Conservation (phyloP, 176 grass and related monocot species). For the Rhynchospora pubera region DNA sequence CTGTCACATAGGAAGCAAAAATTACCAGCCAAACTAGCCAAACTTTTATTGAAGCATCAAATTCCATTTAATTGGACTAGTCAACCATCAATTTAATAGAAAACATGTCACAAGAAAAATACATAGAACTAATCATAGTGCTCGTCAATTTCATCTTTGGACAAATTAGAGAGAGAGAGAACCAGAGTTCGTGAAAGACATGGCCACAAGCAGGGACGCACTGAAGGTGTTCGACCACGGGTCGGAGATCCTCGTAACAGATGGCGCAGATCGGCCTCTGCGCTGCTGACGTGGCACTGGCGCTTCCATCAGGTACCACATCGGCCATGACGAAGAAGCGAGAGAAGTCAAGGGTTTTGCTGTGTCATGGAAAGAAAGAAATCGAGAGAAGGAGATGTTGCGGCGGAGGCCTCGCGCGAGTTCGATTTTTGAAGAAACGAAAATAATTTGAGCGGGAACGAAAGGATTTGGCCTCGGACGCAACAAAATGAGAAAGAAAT, state of each 20-base stretch:
- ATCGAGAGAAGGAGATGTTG: neutral
- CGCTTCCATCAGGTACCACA: neutral
- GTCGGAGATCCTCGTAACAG: slow-evolving; percentile 93
- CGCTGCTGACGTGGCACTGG: slow-evolving; percentile 8
- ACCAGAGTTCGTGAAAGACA: slow-evolving; percentile 98
- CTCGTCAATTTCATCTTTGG: neutral
- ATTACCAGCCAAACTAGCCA: neutral
- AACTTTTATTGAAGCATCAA: neutral
- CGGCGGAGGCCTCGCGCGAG: neutral
- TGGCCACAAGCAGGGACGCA: slow-evolving; percentile 85
- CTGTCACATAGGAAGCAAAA: neutral
- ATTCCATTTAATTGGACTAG: neutral
- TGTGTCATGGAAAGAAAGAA: neutral
- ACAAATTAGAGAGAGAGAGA: neutral
- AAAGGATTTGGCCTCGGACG: neutral
- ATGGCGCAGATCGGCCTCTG: slow-evolving; percentile 85
- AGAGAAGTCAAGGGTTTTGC: neutral
- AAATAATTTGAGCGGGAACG: neutral
- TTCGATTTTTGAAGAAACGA: neutral
- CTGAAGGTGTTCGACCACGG: slow-evolving; percentile 60
- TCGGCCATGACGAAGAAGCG: neutral
- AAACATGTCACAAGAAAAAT: neutral
- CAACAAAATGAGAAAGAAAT: neutral
- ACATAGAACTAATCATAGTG: neutral
- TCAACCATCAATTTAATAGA: neutral